These are phyloP conservation scores for Stagonosporopsis rhizophila DNA, from an alignment of 2,329 filamentous ascomycete species.

Conservation along the genomic window DNA sequence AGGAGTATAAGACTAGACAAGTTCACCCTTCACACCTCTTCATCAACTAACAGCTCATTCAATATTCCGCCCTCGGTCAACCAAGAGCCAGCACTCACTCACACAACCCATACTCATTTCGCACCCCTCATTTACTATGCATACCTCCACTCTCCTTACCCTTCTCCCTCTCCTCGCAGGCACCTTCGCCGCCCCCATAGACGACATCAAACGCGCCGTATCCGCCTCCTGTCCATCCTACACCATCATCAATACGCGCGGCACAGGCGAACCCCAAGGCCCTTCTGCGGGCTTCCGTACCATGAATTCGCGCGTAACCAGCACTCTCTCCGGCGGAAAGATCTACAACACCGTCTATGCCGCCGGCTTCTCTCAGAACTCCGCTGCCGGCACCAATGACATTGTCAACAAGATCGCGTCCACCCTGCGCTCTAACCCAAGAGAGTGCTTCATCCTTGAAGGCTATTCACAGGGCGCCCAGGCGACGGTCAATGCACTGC, in stretches of 20 bases:
- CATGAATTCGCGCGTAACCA: conserved; percentile 42
- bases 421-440: conserved; percentile 31
- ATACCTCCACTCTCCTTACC: conserved; percentile 16
- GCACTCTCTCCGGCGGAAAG: conserved; percentile 40
- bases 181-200: conserved; percentile 19
- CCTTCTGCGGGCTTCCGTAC: conserved; percentile 38
- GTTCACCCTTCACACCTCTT: background rate
- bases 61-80: background rate
- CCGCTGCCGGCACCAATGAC: conserved; percentile 35
- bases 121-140: conserved; percentile 17
- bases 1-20: conserved; percentile 3
- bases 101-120: background rate
- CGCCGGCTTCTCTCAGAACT: conserved; percentile 38
- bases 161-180: conserved; percentile 19
- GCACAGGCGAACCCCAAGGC: conserved; percentile 29
- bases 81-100: background rate
- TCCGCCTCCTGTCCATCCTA: conserved; percentile 25
- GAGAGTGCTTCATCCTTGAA: conserved; percentile 48
- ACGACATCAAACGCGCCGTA: conserved; percentile 19
- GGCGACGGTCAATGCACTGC: conserved; percentile 45
- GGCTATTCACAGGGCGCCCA: conserved; percentile 50
- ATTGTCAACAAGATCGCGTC: conserved; percentile 45
- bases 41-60: background rate
- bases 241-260: conserved; percentile 36
- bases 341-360: conserved; percentile 48